Evolutionary conservation across 2,329 filamentous ascomycete species (phyloP).

Genomic region (Diaporthe australafricana): DNA sequence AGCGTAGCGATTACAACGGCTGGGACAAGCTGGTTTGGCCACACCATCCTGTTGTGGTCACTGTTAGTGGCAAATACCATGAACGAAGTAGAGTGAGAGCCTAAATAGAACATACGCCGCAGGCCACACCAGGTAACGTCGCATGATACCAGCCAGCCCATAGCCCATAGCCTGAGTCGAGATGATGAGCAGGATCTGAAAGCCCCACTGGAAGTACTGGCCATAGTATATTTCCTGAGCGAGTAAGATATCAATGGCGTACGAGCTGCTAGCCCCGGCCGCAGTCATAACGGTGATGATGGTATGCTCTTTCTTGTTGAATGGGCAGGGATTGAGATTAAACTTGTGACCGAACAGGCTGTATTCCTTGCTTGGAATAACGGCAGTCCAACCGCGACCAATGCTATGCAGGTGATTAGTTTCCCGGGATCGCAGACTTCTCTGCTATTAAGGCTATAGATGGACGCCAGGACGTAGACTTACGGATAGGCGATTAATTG

Average conservation of each 20-base stretch:
- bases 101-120: slow-evolving; percentile 51
- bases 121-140: slow-evolving; percentile 70
- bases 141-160: slow-evolving; percentile 69
- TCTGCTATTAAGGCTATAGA: neutral
- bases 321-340: slow-evolving; percentile 46
- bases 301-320: slow-evolving; percentile 49
- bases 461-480: neutral
- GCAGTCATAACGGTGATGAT: slow-evolving; percentile 48
- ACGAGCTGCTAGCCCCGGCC: slow-evolving; percentile 39
- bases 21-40: slow-evolving; percentile 71
- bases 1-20: slow-evolving; percentile 72
- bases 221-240: slow-evolving; percentile 60
- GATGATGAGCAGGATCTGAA: slow-evolving; percentile 66
- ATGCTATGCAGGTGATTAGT: neutral
- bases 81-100: no score
- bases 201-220: slow-evolving; percentile 66
- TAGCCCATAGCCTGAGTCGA: slow-evolving; percentile 73
- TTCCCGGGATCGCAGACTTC: accelerated
- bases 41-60: slow-evolving; percentile 60
- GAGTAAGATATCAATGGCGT: slow-evolving; percentile 53
- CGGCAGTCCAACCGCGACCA: slow-evolving; percentile 2
- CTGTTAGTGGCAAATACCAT: neutral
- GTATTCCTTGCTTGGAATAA: slow-evolving; percentile 30
- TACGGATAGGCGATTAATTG: slow-evolving; percentile 23
- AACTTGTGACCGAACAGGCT: slow-evolving; percentile 41